Evolutionary conservation across 1,284 basidiomycete genomes (phyloP).

Genomic region (Apiotrichum mycotoxinovorans): DNA sequence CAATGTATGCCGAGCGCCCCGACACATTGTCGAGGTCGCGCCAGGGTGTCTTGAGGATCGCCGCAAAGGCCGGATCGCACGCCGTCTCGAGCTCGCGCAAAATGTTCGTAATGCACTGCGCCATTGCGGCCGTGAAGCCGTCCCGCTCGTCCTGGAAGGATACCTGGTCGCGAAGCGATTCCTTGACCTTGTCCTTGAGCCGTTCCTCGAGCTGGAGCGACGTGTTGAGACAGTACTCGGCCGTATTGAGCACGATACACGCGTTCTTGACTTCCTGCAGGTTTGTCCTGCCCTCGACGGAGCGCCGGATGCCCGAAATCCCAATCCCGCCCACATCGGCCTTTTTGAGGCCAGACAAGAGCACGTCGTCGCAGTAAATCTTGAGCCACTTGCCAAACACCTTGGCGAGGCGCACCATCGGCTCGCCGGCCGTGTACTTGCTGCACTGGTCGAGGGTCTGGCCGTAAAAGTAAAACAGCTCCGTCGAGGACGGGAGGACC

Average conservation of each 20-base stretch:
- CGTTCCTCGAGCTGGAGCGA: conserved; percentile 90
- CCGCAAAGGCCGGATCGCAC: conserved; percentile 69
- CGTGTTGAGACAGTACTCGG: conserved; percentile 94
- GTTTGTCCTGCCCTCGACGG: conserved; percentile 72
- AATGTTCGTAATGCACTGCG: conserved; percentile 70
- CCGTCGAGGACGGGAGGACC: conserved; percentile 88
- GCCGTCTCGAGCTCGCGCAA: conserved; percentile 76
- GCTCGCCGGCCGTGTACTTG: conserved; percentile 67
- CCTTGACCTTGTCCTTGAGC: conserved; percentile 73
- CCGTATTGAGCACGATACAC: conserved; percentile 88
- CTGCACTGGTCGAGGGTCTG: conserved; percentile 93
- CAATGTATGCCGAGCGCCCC: conserved; percentile 74
- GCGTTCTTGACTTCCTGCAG: conserved; percentile 69
- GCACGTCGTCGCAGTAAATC: conserved; percentile 87
- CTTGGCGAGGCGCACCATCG: conserved; percentile 70
- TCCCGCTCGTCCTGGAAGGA: conserved; percentile 82
- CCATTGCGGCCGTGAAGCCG: conserved; percentile 79
- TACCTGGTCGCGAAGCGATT: conserved; percentile 70
- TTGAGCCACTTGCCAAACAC: conserved; percentile 90
- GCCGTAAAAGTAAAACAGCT: conserved; percentile 95
- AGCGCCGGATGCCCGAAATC: conserved; percentile 59
- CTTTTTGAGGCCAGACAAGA: conserved; percentile 65
- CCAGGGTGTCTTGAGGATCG: conserved; percentile 75
- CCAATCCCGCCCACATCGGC: conserved; percentile 33
- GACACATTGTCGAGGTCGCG: conserved; percentile 71